Conservation (phyloP, 257 asterid genomes). For the Gentiana dahurica region DNA sequence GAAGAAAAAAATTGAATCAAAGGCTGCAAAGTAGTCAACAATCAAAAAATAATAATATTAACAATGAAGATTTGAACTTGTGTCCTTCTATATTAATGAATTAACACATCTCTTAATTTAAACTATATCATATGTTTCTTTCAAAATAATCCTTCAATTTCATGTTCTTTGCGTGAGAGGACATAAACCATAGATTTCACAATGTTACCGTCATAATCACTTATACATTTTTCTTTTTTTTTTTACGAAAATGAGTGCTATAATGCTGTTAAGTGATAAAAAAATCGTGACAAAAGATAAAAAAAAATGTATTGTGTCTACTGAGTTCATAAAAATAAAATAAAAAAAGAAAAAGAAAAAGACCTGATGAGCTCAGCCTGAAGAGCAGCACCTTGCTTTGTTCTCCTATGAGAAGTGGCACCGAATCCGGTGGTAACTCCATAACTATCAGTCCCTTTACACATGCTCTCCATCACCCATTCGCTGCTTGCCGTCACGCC, state of each 20-base stretch:
- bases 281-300: neutral
- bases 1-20: no score
- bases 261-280: neutral
- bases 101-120: no score
- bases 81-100: no score
- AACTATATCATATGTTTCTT: no score
- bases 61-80: no score
- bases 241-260: no score
- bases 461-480: constrained; percentile 25
- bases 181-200: no score
- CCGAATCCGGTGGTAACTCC: constrained; percentile 27
- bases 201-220: neutral
- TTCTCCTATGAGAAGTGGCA: constrained; percentile 19
- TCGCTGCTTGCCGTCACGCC: constrained; percentile 22
- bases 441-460: constrained; percentile 16
- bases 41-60: no score
- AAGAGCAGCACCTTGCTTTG: constrained; percentile 15
- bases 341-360: neutral
- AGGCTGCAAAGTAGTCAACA: no score
- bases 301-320: neutral
- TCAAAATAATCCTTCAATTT: no score
- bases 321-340: neutral
- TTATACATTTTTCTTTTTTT: neutral
- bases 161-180: no score
- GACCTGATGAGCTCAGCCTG: constrained; percentile 22